Evolutionary conservation across 495 filamentous ascomycete species (phyloP).

Genomic region (Podospora appendiculata): DNA sequence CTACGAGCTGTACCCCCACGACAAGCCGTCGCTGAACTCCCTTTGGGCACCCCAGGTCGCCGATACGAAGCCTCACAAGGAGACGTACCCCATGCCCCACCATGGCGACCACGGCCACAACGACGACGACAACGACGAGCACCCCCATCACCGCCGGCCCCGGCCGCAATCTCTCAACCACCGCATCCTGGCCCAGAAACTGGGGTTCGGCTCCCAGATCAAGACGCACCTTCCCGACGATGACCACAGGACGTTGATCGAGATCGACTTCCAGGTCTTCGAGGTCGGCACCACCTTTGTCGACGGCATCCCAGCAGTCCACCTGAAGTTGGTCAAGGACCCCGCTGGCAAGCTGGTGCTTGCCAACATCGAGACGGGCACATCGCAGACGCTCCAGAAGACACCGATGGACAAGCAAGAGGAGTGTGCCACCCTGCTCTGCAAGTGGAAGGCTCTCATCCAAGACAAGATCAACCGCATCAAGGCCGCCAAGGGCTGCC

Average conservation of each 20-base stretch:
- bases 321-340: conserved; percentile 37
- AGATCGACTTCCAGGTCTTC: conserved; percentile 40
- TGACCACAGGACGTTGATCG: conserved; percentile 26
- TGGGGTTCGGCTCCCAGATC: conserved; percentile 31
- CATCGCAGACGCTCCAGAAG: conserved; percentile 6
- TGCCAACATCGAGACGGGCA: conserved; percentile 20
- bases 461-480: conserved; percentile 28
- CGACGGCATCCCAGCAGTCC: conserved; percentile 36
- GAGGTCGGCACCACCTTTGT: conserved; percentile 39
- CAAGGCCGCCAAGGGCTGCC: conserved; percentile 20
- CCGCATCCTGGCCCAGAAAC: conserved; percentile 14
- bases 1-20: conserved; percentile 34
- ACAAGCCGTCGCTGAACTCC: conserved; percentile 17
- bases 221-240: neutral
- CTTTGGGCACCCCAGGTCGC: conserved; percentile 23
- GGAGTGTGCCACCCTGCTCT: conserved; percentile 38
- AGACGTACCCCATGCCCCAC: conserved; percentile 2
- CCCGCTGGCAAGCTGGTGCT: conserved; percentile 35
- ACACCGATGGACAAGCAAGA: conserved; percentile 10
- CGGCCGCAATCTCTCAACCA: conserved; percentile 6
- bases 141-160: neutral
- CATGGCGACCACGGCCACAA: neutral
- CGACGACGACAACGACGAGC: neutral
- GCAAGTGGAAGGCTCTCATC: conserved; percentile 37
- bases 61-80: conserved; percentile 4